Percentiles rank a stretch among this genome's conserved stretches.
phyloP scores from a whole-genome alignment of 345 rosid species.

The Eucalyptus albens region DNA sequence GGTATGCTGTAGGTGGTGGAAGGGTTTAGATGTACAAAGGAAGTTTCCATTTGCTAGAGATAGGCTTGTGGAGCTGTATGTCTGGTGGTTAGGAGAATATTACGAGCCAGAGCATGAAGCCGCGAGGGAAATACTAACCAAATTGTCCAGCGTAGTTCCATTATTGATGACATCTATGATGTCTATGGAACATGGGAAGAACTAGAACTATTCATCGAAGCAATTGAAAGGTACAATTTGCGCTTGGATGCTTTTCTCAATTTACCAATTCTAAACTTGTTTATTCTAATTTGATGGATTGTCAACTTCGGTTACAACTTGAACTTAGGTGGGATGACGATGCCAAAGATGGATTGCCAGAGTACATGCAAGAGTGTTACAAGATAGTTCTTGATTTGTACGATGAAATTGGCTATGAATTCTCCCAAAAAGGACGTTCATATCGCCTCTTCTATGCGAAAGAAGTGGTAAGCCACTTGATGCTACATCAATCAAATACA shows the following conservation, averaged over 20 bases:
- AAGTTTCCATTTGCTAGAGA: constrained; percentile 4
- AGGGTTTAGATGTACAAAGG: background rate
- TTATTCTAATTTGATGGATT: background rate
- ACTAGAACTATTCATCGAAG: background rate
- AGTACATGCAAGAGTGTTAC: constrained; percentile 17
- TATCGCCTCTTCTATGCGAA: constrained; percentile 4
- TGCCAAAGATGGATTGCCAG: background rate
- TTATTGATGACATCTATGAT: constrained; percentile 14
- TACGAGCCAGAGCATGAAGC: background rate
- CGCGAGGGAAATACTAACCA: background rate
- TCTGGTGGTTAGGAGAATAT: background rate
- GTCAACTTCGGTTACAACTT: background rate
- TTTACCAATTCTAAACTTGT: background rate
- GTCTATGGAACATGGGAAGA: constrained; percentile 17
- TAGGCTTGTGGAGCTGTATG: background rate
- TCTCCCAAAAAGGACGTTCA: background rate
- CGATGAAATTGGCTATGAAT: constrained; percentile 4
- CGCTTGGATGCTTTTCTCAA: background rate
- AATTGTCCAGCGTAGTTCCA: background rate
- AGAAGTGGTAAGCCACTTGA: background rate
- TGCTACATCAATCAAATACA: background rate
- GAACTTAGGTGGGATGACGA: constrained; percentile 3
- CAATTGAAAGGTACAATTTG: constrained; percentile 8
- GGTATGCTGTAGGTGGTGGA: constrained; percentile 3
- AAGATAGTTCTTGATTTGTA: constrained; percentile 8